Evolutionary conservation across 73 alveolate genomes (phyloP), one percentile per base, ranked within the genome.

Genomic region (Diophrys sp.): DNA sequence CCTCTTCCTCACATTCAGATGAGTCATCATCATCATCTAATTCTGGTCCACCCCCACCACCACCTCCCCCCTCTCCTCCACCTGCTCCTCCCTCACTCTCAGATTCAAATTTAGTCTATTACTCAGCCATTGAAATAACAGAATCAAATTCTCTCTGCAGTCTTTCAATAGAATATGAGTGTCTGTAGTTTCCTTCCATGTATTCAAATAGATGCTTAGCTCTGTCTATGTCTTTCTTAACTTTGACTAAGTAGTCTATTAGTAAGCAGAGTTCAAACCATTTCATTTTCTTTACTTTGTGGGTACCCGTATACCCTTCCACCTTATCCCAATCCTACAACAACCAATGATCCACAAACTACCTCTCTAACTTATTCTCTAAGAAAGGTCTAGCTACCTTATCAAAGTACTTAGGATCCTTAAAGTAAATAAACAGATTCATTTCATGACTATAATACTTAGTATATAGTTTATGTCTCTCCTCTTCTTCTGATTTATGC

Each of bases 261-360:
- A n/a, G n/a, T 28, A 62, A 2, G n/a, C 33, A 62, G 28, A 11
- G 73, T 14, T 23, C 28, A 11, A 11, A 11, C 73, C 73, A 1
- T 54, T 73, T 23, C 54, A 73, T 29, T 26, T 23, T 2, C 71
- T 73, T 73, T 23, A 31, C 44, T 5, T 44, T 73, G 54, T 44
- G 25, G 32, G 31, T 28, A 25, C 2, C 30, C 55, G 29, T 34
- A 54, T 33, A 68, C 68, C 67, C 54, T 26, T 23, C 29, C 29
- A 77, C 18, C 0, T 66, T 71, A 0, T 31, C 26, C 54, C 14
- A 30, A 57, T 82, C 75, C 1, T 34, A 79, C 1, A 77, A 73
- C 56, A 88, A 81, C 88, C 87, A 88, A 70, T 67, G 53, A 73
- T 88, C 95, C 29, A 88, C 75, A 44, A 88, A 72, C 31, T 83